phyloP scores from a whole-genome alignment of 306 rosid species.

The Crataegus laevigata region DNA sequence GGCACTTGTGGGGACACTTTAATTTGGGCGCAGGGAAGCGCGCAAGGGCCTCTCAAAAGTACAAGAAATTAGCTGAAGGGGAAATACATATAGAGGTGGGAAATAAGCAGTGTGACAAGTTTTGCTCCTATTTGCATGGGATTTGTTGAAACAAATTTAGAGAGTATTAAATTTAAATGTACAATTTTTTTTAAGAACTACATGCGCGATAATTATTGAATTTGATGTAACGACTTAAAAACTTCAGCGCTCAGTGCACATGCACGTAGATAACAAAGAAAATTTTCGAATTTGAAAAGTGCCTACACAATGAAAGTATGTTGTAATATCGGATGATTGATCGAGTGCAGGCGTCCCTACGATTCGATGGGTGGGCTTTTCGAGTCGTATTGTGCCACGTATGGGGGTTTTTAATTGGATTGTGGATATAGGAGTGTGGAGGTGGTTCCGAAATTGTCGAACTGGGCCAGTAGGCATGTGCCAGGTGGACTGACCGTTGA shows the following conservation, averaged over 20 bases:
- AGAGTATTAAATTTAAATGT: not conserved
- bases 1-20: not conserved
- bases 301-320: not conserved
- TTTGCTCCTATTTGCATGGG: slow-evolving; percentile 7
- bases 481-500: not conserved
- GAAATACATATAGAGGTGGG: not conserved
- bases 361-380: not conserved
- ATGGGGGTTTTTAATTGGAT: not conserved
- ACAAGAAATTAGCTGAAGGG: not conserved
- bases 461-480: not conserved
- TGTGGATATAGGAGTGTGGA: not conserved
- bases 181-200: too few species aligned
- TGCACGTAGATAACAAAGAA: not conserved
- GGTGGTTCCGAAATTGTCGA: not conserved
- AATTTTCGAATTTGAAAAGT: not conserved
- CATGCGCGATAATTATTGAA: too few species aligned
- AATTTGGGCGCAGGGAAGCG: not conserved
- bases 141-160: slow-evolving; percentile 9
- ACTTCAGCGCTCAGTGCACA: not conserved
- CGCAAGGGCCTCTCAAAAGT: slow-evolving; percentile 2
- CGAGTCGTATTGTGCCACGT: not conserved
- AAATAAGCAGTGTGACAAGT: not conserved
- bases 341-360: not conserved
- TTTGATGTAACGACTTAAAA: too few species aligned
- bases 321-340: not conserved